These are phyloP conservation scores for Acanthamoeba castellanii DNA, from an alignment of 208 protist species.

Conservation along the genomic window DNA sequence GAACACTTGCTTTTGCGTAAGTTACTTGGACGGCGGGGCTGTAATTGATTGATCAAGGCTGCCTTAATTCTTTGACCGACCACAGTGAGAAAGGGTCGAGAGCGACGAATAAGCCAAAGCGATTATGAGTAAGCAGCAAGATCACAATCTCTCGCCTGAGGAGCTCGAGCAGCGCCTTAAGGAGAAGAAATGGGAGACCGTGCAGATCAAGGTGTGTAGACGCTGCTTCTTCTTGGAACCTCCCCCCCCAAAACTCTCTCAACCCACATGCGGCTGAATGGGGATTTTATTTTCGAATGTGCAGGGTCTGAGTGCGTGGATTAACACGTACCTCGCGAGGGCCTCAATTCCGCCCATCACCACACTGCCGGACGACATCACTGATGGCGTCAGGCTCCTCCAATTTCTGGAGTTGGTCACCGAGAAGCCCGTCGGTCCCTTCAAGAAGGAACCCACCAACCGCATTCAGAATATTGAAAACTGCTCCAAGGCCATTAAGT, in stretches of 20 bases:
- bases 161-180: constrained; percentile 49
- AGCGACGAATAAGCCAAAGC: neutral
- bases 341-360: neutral
- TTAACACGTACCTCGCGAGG: constrained; percentile 38
- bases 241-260: too few species aligned
- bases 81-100: neutral
- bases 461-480: constrained; percentile 56
- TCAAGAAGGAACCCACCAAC: constrained; percentile 53
- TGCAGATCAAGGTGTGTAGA: constrained; percentile 63
- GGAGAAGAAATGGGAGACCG: constrained; percentile 62
- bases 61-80: neutral
- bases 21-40: neutral
- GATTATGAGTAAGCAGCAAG: neutral
- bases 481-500: constrained; percentile 65
- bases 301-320: constrained; percentile 60
- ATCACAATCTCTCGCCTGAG: constrained; percentile 29
- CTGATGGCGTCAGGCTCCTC: constrained; percentile 24
- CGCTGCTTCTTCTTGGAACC: too few species aligned
- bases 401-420: constrained; percentile 61
- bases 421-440: constrained; percentile 28
- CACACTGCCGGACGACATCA: constrained; percentile 12
- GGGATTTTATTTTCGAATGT: neutral
- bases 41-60: neutral
- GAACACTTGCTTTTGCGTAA: neutral
- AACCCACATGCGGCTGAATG: neutral